Percentiles rank a stretch among this genome's conserved stretches.
These are phyloP conservation scores for Aspergillus eucalypticola DNA, from an alignment of 2,329 filamentous ascomycete genomes.

Conservation along the genomic window DNA sequence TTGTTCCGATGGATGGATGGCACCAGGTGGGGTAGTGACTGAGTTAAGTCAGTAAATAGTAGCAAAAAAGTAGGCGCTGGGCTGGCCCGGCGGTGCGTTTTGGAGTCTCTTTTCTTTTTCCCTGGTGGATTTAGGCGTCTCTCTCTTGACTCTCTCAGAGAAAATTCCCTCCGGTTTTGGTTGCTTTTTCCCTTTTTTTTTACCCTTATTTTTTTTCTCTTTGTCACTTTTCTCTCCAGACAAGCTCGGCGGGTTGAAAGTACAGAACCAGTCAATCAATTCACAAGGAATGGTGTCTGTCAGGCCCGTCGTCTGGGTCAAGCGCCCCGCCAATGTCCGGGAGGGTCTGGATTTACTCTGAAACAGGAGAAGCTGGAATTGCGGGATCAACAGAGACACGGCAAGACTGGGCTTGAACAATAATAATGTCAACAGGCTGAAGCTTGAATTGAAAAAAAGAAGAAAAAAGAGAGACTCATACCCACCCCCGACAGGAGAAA, in stretches of 20 bases:
- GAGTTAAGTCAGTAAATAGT: background rate
- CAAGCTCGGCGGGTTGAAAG: background rate
- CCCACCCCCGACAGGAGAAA: background rate
- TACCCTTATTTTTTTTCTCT: background rate
- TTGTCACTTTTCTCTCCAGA: background rate
- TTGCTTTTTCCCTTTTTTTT: background rate
- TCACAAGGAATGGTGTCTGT: constrained; percentile 1
- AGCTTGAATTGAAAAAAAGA: background rate
- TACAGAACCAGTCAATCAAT: background rate
- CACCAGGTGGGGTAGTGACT: constrained; percentile 5
- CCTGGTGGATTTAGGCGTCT: background rate
- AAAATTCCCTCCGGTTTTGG: background rate
- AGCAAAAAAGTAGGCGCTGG: background rate
- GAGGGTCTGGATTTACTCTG: constrained; percentile 3
- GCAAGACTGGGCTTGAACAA: background rate
- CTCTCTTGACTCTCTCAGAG: background rate
- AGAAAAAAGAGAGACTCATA: constrained; percentile 7
- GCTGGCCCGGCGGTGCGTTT: background rate
- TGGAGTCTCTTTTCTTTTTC: background rate
- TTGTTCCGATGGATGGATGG: constrained; percentile 9
- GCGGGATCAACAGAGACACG: background rate
- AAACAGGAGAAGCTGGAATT: background rate
- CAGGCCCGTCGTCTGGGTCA: background rate
- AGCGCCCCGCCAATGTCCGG: background rate
- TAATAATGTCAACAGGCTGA: background rate